These are phyloP conservation scores for Papiliotrema laurentii DNA, from an alignment of 1,284 basidiomycete species.

Conservation along the genomic window DNA sequence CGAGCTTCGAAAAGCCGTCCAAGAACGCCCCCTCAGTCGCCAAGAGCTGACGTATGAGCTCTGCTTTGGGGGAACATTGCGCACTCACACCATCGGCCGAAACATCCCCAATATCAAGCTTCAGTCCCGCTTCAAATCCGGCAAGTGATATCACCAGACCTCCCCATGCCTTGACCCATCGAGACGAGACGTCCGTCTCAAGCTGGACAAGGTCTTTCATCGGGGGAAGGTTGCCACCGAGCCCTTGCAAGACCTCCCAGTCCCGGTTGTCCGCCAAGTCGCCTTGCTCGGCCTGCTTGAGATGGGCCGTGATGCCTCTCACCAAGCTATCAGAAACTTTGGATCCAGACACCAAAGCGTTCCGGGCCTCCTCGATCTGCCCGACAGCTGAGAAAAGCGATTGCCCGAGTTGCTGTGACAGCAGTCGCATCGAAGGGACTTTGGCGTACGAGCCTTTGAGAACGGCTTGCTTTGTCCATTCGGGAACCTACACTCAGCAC, in stretches of 20 bases:
- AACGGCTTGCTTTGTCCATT: conserved; percentile 36
- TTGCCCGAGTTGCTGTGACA: conserved; percentile 14
- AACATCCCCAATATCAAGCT: no score
- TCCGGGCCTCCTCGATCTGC: conserved; percentile 21
- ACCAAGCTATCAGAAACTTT: not conserved
- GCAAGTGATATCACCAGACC: no score
- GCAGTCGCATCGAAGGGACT: conserved; percentile 24
- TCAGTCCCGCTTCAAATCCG: no score
- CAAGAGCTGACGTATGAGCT: no score
- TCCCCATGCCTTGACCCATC: conserved; percentile 18
- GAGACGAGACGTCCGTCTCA: conserved; percentile 1
- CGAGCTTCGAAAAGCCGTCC: no score
- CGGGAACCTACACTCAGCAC: conserved; percentile 21
- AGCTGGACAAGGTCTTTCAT: conserved; percentile 14
- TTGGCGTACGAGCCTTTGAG: conserved; percentile 35
- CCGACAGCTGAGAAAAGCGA: conserved; percentile 18
- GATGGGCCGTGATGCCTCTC: not conserved
- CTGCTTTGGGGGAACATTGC: no score
- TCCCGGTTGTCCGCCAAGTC: conserved; percentile 18
- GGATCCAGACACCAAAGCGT: conserved; percentile 8
- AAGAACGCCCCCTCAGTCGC: no score
- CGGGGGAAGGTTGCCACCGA: conserved; percentile 12
- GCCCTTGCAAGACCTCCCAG: conserved; percentile 24
- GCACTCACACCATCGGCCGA: no score
- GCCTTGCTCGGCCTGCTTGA: not conserved